A percentile compares a stretch with the other conserved stretches of the same genome.
These are phyloP conservation scores for Delphinella strobiligena DNA, from an alignment of 2,329 filamentous ascomycete species.

Conservation along the genomic window DNA sequence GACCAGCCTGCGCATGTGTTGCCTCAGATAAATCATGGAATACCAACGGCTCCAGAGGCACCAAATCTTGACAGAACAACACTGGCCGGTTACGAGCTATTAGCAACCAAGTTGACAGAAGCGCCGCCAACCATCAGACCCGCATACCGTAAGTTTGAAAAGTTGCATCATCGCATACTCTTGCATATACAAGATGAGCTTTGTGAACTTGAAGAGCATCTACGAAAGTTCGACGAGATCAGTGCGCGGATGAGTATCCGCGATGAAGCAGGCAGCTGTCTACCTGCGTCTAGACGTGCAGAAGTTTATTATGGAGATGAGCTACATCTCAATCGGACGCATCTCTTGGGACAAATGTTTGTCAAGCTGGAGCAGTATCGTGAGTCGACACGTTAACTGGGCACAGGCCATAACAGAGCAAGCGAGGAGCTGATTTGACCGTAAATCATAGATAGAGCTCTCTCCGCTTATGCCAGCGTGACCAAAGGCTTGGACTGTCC, in stretches of 20 bases:
- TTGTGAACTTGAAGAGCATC: slow-evolving; percentile 64
- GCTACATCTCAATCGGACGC: slow-evolving; percentile 47
- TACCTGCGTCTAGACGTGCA: slow-evolving; percentile 47
- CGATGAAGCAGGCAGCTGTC: slow-evolving; percentile 10
- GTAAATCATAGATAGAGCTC: slow-evolving; percentile 43
- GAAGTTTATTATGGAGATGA: slow-evolving; percentile 44
- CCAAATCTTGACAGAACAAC: slow-evolving; percentile 19
- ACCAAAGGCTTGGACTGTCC: slow-evolving; percentile 41
- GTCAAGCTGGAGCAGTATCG: slow-evolving; percentile 58
- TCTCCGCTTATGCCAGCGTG: slow-evolving; percentile 45
- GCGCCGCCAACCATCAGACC: slow-evolving; percentile 29
- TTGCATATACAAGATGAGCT: slow-evolving; percentile 80
- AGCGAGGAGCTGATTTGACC: no score
- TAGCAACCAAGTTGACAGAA: slow-evolving; percentile 29
- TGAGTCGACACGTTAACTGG: slow-evolving; percentile 26
- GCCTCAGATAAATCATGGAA: not conserved
- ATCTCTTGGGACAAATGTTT: slow-evolving; percentile 50
- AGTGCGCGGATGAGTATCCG: slow-evolving; percentile 30
- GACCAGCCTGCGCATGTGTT: not conserved
- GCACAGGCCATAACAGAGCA: no score
- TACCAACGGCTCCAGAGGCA: slow-evolving; percentile 18
- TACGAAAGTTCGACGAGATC: slow-evolving; percentile 55
- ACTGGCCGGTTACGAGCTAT: slow-evolving; percentile 46
- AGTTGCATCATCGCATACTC: slow-evolving; percentile 69
- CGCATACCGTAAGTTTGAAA: slow-evolving; percentile 73